Percentiles rank a stretch among this genome's conserved stretches.
These are phyloP conservation scores for Chytridium lagenaria DNA, from an alignment of 371 early-diverging fungal genomes.

Conservation along the genomic window DNA sequence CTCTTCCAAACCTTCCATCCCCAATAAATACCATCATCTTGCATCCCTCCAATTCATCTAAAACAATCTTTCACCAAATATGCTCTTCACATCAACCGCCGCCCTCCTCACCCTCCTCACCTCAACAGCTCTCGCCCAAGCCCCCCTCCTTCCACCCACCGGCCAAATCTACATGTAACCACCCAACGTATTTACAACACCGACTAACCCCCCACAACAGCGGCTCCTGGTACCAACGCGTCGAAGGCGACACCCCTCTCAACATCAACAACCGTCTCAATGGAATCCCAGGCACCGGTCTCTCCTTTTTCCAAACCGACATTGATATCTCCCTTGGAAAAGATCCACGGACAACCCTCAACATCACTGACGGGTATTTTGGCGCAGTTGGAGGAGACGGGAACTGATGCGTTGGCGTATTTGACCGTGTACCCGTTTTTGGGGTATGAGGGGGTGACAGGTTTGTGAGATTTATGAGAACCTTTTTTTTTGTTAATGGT, in stretches of 20 bases:
- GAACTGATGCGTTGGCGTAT: conserved; percentile 39
- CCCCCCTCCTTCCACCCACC: background rate
- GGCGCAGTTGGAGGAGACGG: conserved; percentile 36
- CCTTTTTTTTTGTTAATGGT: too few relatives aligned
- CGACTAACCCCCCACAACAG: conserved; percentile 17
- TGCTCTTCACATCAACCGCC: too few relatives aligned
- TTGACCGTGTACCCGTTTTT: conserved; percentile 48
- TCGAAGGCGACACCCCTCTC: conserved; percentile 39
- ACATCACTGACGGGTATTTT: conserved; percentile 24
- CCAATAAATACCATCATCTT: too few relatives aligned
- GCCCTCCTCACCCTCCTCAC: too few relatives aligned
- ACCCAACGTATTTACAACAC: background rate
- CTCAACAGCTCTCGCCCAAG: background rate
- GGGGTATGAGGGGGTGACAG: conserved; percentile 38
- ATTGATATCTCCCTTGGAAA: conserved; percentile 92
- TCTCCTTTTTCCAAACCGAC: conserved; percentile 67
- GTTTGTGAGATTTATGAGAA: too few relatives aligned
- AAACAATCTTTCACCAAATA: too few relatives aligned
- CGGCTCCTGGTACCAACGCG: conserved; percentile 47
- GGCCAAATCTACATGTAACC: conserved; percentile 11
- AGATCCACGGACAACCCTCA: conserved; percentile 45
- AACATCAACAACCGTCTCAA: conserved; percentile 31
- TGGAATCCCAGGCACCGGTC: conserved; percentile 22
- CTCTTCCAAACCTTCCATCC: too few relatives aligned
- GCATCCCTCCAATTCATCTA: too few relatives aligned